Conservation (phyloP, 805 yeast genomes). For the Blastobotrys attinorum region DNA sequence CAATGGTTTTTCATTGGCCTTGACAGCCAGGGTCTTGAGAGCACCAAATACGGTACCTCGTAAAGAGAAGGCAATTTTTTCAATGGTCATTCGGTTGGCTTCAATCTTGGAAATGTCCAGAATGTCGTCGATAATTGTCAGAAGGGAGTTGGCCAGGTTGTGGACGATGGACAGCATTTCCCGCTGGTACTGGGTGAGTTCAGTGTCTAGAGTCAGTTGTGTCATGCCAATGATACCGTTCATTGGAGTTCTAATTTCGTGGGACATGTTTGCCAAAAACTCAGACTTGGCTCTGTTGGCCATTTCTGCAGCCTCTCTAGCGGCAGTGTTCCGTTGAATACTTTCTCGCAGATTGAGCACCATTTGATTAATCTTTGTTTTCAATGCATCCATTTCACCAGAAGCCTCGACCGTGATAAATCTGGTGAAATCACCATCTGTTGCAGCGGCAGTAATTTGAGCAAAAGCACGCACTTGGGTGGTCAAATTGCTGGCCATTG, state of each 20-base stretch:
- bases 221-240: slow-evolving; percentile 94
- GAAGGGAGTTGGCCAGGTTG: slow-evolving; percentile 74
- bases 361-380: slow-evolving; percentile 63
- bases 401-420: slow-evolving; percentile 86
- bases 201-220: slow-evolving; percentile 80
- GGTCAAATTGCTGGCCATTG: slow-evolving; percentile 90
- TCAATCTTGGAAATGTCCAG: slow-evolving; percentile 89
- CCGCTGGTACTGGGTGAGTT: slow-evolving; percentile 82
- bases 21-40: slow-evolving; percentile 78
- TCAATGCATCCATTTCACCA: slow-evolving; percentile 72
- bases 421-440: slow-evolving; percentile 87
- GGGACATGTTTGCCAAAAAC: slow-evolving; percentile 81
- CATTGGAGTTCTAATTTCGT: slow-evolving; percentile 85
- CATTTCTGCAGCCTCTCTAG: slow-evolving; percentile 88
- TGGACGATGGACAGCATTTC: slow-evolving; percentile 88
- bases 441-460: slow-evolving; percentile 88
- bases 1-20: slow-evolving; percentile 78
- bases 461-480: slow-evolving; percentile 92
- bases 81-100: slow-evolving; percentile 89
- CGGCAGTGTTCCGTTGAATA: slow-evolving; percentile 85
- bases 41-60: slow-evolving; percentile 89
- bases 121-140: slow-evolving; percentile 84
- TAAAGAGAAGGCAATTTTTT: slow-evolving; percentile 76
- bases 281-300: slow-evolving; percentile 87
- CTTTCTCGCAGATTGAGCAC: slow-evolving; percentile 81